Conservation (phyloP, 495 filamentous ascomycete species). For the Aspergillus bertholletiae region DNA sequence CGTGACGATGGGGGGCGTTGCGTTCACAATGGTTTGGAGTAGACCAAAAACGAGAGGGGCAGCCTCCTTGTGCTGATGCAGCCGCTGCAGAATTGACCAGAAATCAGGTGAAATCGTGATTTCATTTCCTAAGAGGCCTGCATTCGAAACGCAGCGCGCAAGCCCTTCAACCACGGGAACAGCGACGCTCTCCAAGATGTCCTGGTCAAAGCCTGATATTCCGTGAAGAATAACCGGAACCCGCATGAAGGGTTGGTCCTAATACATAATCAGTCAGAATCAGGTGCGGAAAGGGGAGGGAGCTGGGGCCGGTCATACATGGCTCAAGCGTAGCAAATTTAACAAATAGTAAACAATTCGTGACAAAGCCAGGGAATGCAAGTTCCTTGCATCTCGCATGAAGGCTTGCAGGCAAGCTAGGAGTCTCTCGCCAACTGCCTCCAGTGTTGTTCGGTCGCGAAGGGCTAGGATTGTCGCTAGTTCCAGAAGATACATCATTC, state of each 20-base stretch:
- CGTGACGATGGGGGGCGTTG: constrained; percentile 70
- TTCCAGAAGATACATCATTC: constrained; percentile 83
- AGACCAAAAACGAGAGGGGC: constrained; percentile 80
- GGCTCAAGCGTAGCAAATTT: constrained; percentile 76
- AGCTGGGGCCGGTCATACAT: constrained; percentile 53
- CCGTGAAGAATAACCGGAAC: constrained; percentile 90
- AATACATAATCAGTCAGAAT: constrained; percentile 25
- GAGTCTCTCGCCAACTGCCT: constrained; percentile 69
- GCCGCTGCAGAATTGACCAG: constrained; percentile 82
- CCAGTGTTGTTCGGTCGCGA: constrained; percentile 68
- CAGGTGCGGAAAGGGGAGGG: background rate
- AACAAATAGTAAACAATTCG: constrained; percentile 84
- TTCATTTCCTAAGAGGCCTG: constrained; percentile 77
- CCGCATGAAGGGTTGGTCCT: constrained; percentile 87
- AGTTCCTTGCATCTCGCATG: constrained; percentile 70
- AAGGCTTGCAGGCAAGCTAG: constrained; percentile 76
- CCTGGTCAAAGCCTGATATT: constrained; percentile 80
- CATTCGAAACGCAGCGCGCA: constrained; percentile 70
- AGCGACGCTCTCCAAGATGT: constrained; percentile 71
- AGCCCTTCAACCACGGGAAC: constrained; percentile 74
- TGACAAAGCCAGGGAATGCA: constrained; percentile 78
- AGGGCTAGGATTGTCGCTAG: constrained; percentile 81
- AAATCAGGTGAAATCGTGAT: constrained; percentile 96
- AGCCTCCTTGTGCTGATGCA: constrained; percentile 64
- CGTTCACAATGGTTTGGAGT: constrained; percentile 65